Conservation (phyloP, 1,284 basidiomycete species). For the Melampsora americana region DNA sequence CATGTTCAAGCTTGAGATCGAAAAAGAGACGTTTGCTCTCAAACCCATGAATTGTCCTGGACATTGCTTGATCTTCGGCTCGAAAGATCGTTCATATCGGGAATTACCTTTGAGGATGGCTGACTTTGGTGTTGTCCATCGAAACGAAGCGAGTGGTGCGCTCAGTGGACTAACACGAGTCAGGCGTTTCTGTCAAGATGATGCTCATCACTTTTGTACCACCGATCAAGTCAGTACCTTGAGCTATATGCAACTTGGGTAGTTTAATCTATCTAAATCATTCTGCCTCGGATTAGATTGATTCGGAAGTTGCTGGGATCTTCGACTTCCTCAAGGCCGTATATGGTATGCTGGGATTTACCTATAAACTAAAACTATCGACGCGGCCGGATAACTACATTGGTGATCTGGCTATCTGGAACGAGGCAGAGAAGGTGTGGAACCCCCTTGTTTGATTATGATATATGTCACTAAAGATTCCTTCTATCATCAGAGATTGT, state of each 20-base stretch:
- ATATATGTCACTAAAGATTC: background rate
- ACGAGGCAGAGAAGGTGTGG: slow-evolving; percentile 73
- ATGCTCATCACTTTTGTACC: slow-evolving; percentile 93
- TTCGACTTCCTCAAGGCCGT: slow-evolving; percentile 94
- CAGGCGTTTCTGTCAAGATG: slow-evolving; percentile 92
- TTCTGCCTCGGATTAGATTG: slow-evolving; percentile 62
- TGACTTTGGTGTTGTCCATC: slow-evolving; percentile 95
- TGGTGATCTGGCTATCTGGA: slow-evolving; percentile 84
- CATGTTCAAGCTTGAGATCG: slow-evolving; percentile 90
- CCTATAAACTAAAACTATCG: slow-evolving; percentile 91
- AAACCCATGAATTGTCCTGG: slow-evolving; percentile 99
- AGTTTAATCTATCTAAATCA: background rate
- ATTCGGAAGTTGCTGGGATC: slow-evolving; percentile 76
- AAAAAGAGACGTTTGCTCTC: slow-evolving; percentile 89
- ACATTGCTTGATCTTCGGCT: slow-evolving; percentile 93
- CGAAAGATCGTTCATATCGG: slow-evolving; percentile 87
- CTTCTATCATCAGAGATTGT: slow-evolving; percentile 67
- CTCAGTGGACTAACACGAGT: slow-evolving; percentile 91
- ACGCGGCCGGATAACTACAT: slow-evolving; percentile 94
- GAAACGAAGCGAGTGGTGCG: slow-evolving; percentile 94
- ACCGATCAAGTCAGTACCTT: slow-evolving; percentile 67
- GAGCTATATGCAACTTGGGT: background rate
- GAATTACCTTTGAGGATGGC: slow-evolving; percentile 96
- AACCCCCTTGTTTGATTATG: background rate
- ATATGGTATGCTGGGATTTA: slow-evolving; percentile 94